phyloP scores from a whole-genome alignment of 2,329 filamentous ascomycete species.

The Orbilia brochopaga region DNA sequence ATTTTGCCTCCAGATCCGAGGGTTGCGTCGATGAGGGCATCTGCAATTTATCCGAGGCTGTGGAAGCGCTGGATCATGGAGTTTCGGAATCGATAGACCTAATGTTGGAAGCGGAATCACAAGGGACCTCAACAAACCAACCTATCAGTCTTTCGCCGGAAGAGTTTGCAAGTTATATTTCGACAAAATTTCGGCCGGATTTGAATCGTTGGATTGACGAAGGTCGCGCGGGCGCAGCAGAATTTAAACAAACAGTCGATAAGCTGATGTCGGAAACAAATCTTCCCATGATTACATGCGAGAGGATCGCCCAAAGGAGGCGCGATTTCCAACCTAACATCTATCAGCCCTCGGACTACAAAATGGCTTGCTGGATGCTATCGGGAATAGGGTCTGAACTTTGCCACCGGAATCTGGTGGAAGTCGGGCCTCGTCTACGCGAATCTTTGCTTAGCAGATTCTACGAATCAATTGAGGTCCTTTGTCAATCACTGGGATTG shows the following conservation, averaged over 20 bases:
- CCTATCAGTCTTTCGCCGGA: neutral
- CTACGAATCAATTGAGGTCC: too few species aligned
- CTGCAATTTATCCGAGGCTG: too few species aligned
- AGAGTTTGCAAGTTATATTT: neutral
- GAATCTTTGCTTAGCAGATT: neutral
- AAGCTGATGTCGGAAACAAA: neutral
- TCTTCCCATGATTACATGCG: conserved; percentile 1
- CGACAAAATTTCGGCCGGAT: neutral
- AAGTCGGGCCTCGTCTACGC: neutral
- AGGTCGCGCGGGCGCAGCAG: neutral
- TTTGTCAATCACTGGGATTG: too few species aligned
- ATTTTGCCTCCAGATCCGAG: too few species aligned
- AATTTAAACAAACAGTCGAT: conserved; percentile 4
- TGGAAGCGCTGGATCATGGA: too few species aligned
- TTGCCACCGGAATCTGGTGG: neutral
- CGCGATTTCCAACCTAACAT: neutral
- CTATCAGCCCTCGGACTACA: neutral
- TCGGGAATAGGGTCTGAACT: neutral
- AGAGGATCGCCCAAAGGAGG: neutral
- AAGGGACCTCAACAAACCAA: too few species aligned
- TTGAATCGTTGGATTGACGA: neutral
- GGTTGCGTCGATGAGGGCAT: too few species aligned
- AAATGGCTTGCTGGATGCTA: conserved; percentile 8
- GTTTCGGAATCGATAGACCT: too few species aligned
- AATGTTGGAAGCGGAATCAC: too few species aligned